These are phyloP conservation scores for Leptographium radiaticola DNA, from an alignment of 2,329 filamentous ascomycete species.

Conservation along the genomic window DNA sequence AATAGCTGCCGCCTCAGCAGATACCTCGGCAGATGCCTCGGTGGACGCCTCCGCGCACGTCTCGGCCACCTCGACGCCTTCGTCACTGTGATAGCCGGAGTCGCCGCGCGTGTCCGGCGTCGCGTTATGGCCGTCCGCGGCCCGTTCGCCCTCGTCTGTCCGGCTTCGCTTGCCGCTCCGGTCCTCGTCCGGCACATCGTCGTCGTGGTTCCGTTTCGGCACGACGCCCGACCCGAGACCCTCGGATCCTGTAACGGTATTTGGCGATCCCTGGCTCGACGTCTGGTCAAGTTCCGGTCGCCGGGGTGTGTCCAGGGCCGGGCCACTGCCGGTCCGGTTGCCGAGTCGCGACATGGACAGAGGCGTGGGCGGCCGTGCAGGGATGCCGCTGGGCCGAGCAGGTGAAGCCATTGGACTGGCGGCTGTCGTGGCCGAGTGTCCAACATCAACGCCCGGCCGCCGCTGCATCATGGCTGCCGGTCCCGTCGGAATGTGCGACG, in stretches of 20 bases:
- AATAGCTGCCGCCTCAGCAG: not conserved
- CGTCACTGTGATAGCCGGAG: not conserved
- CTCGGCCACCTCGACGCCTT: not conserved
- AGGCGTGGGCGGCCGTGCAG: conserved; percentile 10
- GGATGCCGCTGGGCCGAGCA: conserved; percentile 2
- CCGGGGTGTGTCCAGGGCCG: no score
- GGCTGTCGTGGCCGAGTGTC: not conserved
- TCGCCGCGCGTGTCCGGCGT: not conserved
- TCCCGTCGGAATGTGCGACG: not conserved
- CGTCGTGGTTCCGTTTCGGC: conserved; percentile 5
- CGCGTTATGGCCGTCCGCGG: not conserved
- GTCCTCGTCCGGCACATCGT: not conserved
- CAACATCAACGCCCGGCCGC: not conserved
- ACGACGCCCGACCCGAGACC: not conserved
- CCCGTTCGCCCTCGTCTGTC: not conserved
- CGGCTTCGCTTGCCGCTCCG: not conserved
- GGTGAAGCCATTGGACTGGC: not conserved
- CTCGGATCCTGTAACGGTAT: not conserved
- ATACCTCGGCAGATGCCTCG: not conserved
- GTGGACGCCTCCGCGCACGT: no score
- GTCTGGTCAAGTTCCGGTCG: not conserved
- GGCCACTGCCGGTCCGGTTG: not conserved
- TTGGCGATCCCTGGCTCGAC: not conserved
- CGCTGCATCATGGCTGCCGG: not conserved
- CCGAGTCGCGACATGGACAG: conserved; percentile 3